Conservation (phyloP, 139 green algal genomes). For the Chlamydomonas sphaeroides region DNA sequence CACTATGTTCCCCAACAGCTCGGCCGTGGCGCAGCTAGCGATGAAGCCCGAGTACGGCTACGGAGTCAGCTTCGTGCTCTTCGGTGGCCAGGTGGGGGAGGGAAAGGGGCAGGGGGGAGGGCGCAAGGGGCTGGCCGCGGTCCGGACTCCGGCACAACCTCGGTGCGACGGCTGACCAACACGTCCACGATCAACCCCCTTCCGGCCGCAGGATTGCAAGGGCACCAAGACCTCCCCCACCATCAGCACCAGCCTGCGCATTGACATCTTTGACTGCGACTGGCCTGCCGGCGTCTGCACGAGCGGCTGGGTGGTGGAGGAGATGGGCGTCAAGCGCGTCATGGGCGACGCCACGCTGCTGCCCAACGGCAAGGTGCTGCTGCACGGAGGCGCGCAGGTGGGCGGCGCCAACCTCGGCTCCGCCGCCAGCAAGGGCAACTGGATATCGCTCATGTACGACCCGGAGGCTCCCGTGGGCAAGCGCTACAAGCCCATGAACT, state of each 20-base stretch:
- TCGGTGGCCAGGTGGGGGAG: background rate
- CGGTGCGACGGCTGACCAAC: no score
- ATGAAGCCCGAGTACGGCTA: background rate
- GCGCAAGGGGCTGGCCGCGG: no score
- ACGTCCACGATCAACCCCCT: background rate
- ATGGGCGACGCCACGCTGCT: slow-evolving; percentile 1
- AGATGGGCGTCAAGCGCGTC: slow-evolving; percentile 1
- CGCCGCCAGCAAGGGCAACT: background rate
- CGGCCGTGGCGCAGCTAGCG: background rate
- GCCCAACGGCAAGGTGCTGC: slow-evolving; percentile 7
- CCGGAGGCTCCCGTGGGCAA: background rate
- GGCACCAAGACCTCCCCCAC: background rate
- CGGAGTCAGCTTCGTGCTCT: background rate
- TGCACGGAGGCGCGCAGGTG: background rate
- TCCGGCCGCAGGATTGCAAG: background rate
- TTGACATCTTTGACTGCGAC: background rate
- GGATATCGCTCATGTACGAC: background rate
- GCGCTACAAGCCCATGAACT: background rate
- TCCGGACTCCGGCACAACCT: no score
- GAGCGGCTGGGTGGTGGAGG: background rate
- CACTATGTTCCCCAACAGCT: background rate
- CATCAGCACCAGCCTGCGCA: background rate
- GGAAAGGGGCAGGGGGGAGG: background rate
- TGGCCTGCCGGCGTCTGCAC: background rate
- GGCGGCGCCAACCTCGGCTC: background rate